A percentile compares a stretch with the other conserved stretches of the same genome.
Evolutionary conservation across 139 green algal genomes (phyloP).

Genomic region (Tetradesmus obliquus): DNA sequence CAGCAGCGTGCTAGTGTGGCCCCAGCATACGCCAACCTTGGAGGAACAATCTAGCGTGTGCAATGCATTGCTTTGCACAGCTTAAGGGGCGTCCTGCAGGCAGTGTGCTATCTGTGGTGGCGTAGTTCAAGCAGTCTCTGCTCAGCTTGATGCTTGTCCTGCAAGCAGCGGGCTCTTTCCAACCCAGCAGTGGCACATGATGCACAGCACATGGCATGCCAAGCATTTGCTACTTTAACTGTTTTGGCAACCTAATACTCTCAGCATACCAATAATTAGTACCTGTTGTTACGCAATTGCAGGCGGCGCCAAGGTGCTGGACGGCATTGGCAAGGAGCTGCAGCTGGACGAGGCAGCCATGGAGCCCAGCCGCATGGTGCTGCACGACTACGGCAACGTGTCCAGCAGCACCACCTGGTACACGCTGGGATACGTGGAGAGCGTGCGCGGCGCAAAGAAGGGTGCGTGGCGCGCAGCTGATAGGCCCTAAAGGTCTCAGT

Average conservation of each 20-base stretch:
- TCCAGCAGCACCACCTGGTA: conserved; percentile 72
- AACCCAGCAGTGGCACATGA: too few relatives aligned
- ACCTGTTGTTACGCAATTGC: background rate
- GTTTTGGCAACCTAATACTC: too few relatives aligned
- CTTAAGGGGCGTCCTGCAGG: conserved; percentile 27
- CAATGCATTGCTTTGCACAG: conserved; percentile 62
- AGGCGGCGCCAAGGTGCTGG: conserved; percentile 75
- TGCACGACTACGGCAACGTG: conserved; percentile 67
- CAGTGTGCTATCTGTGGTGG: background rate
- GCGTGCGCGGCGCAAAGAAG: conserved; percentile 54
- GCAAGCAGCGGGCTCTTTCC: background rate
- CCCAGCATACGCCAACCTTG: background rate
- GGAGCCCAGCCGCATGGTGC: conserved; percentile 58
- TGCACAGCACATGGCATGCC: too few relatives aligned
- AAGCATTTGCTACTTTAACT: too few relatives aligned
- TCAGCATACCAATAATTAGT: background rate
- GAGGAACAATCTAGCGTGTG: conserved; percentile 35
- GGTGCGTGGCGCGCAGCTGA: conserved; percentile 38
- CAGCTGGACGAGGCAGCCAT: conserved; percentile 51
- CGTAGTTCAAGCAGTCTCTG: too few relatives aligned
- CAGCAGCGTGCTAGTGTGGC: background rate
- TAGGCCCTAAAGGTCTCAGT: background rate
- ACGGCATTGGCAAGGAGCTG: conserved; percentile 70
- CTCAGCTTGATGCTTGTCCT: background rate
- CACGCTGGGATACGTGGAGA: conserved; percentile 70